Conservation (phyloP, 2,329 filamentous ascomycete genomes). For the Lachnellula subtilissima region DNA sequence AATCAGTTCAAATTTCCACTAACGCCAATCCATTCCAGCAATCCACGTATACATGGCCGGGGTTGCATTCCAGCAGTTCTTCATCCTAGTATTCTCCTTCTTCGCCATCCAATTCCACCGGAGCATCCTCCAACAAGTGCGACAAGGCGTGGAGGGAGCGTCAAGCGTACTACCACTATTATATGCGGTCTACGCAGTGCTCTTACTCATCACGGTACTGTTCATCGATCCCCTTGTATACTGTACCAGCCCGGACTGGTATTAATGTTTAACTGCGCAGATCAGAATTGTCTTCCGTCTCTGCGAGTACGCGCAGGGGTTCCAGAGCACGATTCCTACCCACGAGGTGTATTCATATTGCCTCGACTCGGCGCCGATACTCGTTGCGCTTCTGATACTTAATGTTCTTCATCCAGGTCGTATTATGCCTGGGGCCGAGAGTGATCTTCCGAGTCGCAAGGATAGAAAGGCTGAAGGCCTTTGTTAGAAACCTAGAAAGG, state of each 20-base stretch:
- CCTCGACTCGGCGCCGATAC: conserved; percentile 38
- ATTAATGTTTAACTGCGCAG: conserved; percentile 13
- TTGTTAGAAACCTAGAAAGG: no score
- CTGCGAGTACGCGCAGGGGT: conserved; percentile 44
- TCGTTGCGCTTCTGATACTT: conserved; percentile 33
- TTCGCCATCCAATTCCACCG: conserved; percentile 37
- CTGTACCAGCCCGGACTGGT: no score
- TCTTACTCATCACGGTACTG: conserved; percentile 35
- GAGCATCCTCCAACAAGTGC: background rate
- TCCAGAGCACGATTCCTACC: conserved; percentile 29
- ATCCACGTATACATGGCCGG: conserved; percentile 47
- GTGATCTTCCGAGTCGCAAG: conserved; percentile 27
- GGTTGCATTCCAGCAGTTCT: conserved; percentile 44
- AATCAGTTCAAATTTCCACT: conserved; percentile 4
- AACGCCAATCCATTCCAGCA: conserved; percentile 21
- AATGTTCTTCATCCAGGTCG: conserved; percentile 36
- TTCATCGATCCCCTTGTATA: background rate
- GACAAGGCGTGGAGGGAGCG: background rate
- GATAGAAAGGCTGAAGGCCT: conserved; percentile 15
- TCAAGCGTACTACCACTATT: conserved; percentile 15
- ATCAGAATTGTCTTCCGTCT: conserved; percentile 52
- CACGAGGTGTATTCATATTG: conserved; percentile 31
- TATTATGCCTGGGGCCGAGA: conserved; percentile 29
- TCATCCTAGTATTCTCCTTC: conserved; percentile 40
- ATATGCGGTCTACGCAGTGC: conserved; percentile 33